A percentile compares a stretch with the other conserved stretches of the same genome.
Evolutionary conservation across 2,329 filamentous ascomycete species (phyloP).

Genomic region (Paracamarosporium sp.): DNA sequence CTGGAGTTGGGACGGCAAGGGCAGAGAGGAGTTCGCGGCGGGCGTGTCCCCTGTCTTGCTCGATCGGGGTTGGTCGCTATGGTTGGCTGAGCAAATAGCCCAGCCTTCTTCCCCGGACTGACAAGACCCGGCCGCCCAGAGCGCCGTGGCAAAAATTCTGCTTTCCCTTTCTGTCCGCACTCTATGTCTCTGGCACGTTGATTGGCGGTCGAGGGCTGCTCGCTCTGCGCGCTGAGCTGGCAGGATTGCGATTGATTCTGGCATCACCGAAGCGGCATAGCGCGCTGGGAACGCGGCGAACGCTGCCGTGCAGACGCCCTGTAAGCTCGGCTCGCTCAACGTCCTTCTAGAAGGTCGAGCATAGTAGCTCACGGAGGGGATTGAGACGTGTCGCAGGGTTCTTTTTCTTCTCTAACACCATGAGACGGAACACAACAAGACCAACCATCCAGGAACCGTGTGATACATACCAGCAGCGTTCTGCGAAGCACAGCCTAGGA

Average conservation of each 20-base stretch:
- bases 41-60: slow-evolving; percentile 2
- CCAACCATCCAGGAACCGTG: too few relatives aligned
- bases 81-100: slow-evolving; percentile 10
- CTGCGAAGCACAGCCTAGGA: too few relatives aligned
- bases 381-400: too few relatives aligned
- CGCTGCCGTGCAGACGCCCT: neutral
- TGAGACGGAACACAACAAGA: too few relatives aligned
- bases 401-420: too few relatives aligned
- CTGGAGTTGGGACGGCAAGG: slow-evolving; percentile 8
- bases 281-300: neutral
- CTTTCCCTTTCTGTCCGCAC: slow-evolving; percentile 8
- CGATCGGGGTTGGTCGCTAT: neutral
- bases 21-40: slow-evolving; percentile 1
- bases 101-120: slow-evolving; percentile 23
- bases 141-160: slow-evolving; percentile 11
- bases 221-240: slow-evolving; percentile 11
- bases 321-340: neutral
- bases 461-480: too few relatives aligned
- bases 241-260: slow-evolving; percentile 5
- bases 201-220: slow-evolving; percentile 15
- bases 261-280: slow-evolving; percentile 3
- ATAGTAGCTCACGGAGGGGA: neutral
- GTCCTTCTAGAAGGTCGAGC: neutral
- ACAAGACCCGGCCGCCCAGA: neutral
- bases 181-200: neutral